Evolutionary conservation across 768 basidiomycete species (phyloP), one percentile per base, ranked within the genome.

Genomic region (Trametes sanguinea): DNA sequence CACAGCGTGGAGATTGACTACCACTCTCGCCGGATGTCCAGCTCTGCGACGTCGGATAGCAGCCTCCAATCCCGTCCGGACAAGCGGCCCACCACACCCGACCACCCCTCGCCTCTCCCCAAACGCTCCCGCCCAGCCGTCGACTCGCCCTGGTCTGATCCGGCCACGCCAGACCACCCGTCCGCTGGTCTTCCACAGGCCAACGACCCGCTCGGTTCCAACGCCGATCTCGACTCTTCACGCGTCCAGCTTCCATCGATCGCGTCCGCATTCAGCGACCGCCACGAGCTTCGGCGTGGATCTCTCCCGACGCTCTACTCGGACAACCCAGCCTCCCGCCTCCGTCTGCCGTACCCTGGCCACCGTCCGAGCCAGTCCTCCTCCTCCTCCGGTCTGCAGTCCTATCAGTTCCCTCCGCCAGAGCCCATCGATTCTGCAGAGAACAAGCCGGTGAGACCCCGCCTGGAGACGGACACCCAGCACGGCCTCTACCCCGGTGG

Each of bases 161-260:
- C 65, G 42, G 45, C 55, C 70, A 74, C 65, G 69, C 58, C 65
- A 47, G 65, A 65, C 65, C 67, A 64, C 59, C 60, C 55, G 54
- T 48, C 65, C 46, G 66, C 61, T 48, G 61, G 67, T 40, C 62
- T 53, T 63, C 47, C 69, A 37, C 68, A 71, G 62, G 66, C 71
- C 35, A 73, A 76, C 3, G 76, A 81, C 63, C 22, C 40, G 48
- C 57, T 58, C 57, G 48, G 37, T 42, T 33, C 50, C 30, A 80
- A 80, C 54, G 69, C 78, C 39, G 73, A 77, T 57, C 68, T 72
- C 57, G 81, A 81, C 69, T 69, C 64, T 67, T 81, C 82, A 58
- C 78, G 80, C 72, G 86, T 90, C 60, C 85, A 87, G 75, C 80
- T 91, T 16, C 89, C 89, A 16, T 88, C 88, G 69, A 88, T 90